Conservation (phyloP, 352 stramenopile species). For the Pythium grandisporangium region DNA sequence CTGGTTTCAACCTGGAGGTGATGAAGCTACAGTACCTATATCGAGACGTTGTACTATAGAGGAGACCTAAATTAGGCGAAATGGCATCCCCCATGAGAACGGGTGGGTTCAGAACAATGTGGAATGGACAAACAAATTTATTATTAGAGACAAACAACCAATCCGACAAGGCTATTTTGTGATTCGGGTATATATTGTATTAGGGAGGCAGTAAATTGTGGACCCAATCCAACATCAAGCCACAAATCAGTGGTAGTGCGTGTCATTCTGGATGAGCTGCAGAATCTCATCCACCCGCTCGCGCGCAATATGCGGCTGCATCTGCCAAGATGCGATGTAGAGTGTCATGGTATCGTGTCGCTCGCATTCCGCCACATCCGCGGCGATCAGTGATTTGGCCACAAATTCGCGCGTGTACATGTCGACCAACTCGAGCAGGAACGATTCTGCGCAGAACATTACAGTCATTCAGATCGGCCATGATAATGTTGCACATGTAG, state of each 20-base stretch:
- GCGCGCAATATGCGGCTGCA: constrained; percentile 72
- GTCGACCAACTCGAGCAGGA: constrained; percentile 45
- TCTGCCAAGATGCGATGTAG: constrained; percentile 81
- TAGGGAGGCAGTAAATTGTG: constrained; percentile 5
- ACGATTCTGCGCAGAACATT: constrained; percentile 23
- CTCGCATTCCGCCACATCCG: constrained; percentile 55
- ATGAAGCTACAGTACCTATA: too few species aligned
- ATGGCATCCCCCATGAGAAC: too few species aligned
- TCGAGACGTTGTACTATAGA: too few species aligned
- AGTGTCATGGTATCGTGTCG: constrained; percentile 63
- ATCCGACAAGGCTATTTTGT: background rate
- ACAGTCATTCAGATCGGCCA: too few species aligned
- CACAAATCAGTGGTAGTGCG: constrained; percentile 25
- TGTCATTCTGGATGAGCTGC: constrained; percentile 49
- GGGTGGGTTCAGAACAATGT: too few species aligned
- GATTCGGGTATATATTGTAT: constrained; percentile 2
- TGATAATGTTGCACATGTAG: too few species aligned
- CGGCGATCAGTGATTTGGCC: constrained; percentile 64
- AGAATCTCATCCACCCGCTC: constrained; percentile 55
- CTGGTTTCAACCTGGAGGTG: too few species aligned
- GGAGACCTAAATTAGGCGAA: too few species aligned
- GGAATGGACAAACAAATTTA: too few species aligned
- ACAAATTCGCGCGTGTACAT: constrained; percentile 81
- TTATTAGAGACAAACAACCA: background rate
- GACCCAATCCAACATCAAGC: too few species aligned